phyloP scores from a whole-genome alignment of 495 filamentous ascomycete genomes.

The Neurospora intermedia region DNA sequence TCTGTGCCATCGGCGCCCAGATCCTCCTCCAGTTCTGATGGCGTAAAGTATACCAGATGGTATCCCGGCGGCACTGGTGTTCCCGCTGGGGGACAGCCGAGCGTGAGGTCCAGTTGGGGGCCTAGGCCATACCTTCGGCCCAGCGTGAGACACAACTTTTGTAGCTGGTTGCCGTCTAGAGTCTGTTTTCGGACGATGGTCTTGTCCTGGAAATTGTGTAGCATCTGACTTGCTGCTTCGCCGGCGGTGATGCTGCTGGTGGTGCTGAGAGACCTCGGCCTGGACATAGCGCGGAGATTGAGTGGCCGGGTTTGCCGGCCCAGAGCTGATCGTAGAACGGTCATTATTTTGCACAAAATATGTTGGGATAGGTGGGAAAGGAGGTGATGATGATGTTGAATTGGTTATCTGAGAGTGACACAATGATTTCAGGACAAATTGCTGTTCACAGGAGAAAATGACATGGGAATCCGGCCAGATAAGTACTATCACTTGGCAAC shows the following conservation, averaged over 20 bases:
- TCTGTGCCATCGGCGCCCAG: conserved; percentile 54
- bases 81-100: conserved; percentile 17
- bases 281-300: background rate
- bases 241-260: background rate
- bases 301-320: background rate
- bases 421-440: background rate
- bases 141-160: conserved; percentile 44
- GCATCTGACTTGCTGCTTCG: conserved; percentile 4
- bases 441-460: background rate
- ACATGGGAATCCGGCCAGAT: background rate
- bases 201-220: conserved; percentile 1
- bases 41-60: conserved; percentile 53
- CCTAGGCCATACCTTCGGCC: conserved; percentile 27
- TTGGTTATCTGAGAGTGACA: background rate
- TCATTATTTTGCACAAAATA: background rate
- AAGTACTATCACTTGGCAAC: background rate
- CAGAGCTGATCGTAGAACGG: background rate
- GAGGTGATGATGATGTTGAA: background rate
- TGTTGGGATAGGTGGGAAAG: background rate
- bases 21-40: conserved; percentile 36
- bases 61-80: conserved; percentile 46
- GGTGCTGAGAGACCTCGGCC: background rate
- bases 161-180: conserved; percentile 49
- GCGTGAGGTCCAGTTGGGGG: conserved; percentile 11
- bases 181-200: conserved; percentile 31